Conservation (phyloP, 768 basidiomycete genomes). For the Trametes punicea region DNA sequence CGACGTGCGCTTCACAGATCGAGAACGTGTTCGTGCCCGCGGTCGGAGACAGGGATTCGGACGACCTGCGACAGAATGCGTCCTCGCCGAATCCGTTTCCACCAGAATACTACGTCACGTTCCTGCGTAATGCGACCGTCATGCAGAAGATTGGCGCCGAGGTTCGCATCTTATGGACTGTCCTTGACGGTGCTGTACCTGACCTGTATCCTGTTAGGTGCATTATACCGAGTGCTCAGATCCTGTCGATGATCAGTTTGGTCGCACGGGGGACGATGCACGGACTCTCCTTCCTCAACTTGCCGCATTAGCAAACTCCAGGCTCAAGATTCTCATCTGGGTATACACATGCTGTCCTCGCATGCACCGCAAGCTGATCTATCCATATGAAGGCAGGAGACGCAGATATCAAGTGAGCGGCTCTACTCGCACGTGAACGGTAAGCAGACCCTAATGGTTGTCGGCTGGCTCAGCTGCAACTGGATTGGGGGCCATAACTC, state of each 20-base stretch:
- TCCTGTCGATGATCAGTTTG: slow-evolving; percentile 41
- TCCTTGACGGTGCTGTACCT: neutral
- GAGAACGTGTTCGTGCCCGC: slow-evolving; percentile 49
- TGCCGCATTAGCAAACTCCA: slow-evolving; percentile 41
- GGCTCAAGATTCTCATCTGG: slow-evolving; percentile 40
- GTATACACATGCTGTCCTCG: slow-evolving; percentile 27
- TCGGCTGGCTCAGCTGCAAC: slow-evolving; percentile 30
- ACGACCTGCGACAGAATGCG: slow-evolving; percentile 58
- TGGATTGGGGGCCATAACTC: slow-evolving; percentile 39
- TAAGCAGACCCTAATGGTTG: neutral
- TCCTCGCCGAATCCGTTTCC: slow-evolving; percentile 46
- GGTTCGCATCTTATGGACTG: neutral
- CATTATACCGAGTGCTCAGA: slow-evolving; percentile 49
- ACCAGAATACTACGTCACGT: slow-evolving; percentile 51
- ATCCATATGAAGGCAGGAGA: slow-evolving; percentile 40
- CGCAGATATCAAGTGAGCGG: slow-evolving; percentile 33
- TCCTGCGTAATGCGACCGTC: slow-evolving; percentile 38
- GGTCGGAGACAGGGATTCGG: slow-evolving; percentile 47
- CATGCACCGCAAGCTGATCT: slow-evolving; percentile 17
- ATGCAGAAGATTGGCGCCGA: slow-evolving; percentile 49
- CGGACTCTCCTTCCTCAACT: slow-evolving; percentile 50
- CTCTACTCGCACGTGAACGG: neutral
- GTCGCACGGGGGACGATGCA: slow-evolving; percentile 59
- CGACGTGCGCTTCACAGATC: slow-evolving; percentile 29
- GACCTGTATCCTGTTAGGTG: slow-evolving; percentile 23